Conservation (phyloP, 768 basidiomycete genomes). For the Hemileccinum rubropunctum region DNA sequence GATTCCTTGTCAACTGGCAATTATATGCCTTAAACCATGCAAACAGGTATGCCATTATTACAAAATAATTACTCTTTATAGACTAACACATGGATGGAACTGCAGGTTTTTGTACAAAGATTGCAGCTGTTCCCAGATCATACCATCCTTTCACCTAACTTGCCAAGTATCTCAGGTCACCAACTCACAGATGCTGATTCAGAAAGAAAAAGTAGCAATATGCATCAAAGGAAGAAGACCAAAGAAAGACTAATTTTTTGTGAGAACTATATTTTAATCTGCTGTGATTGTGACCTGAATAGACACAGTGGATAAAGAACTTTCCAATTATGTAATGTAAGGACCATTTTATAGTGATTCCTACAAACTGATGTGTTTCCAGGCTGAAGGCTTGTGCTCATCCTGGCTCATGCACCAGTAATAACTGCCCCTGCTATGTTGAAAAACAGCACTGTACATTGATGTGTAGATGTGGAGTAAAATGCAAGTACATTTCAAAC, state of each 20-base stretch:
- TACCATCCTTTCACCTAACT: constrained; percentile 14
- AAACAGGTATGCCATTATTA: constrained; percentile 33
- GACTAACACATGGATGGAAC: background rate
- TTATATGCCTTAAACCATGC: constrained; percentile 47
- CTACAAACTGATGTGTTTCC: background rate
- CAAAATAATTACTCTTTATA: background rate
- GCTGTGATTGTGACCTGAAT: background rate
- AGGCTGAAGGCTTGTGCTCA: constrained; percentile 45
- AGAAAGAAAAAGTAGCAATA: background rate
- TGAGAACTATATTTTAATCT: background rate
- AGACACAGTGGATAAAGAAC: constrained; percentile 9
- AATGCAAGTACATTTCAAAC: constrained; percentile 32
- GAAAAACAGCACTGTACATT: constrained; percentile 42
- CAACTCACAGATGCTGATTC: background rate
- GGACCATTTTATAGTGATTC: background rate
- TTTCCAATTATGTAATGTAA: constrained; percentile 9
- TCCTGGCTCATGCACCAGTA: constrained; percentile 42
- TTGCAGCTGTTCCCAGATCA: constrained; percentile 17
- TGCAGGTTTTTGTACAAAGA: constrained; percentile 21
- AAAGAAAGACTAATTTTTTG: constrained; percentile 15
- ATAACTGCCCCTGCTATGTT: constrained; percentile 40
- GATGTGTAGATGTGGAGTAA: constrained; percentile 45
- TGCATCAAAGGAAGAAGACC: constrained; percentile 1
- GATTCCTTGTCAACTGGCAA: constrained; percentile 48
- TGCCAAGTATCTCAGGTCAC: background rate